These are phyloP conservation scores for Fusarium zealandicum DNA, from an alignment of 2,329 filamentous ascomycete species.

Conservation along the genomic window DNA sequence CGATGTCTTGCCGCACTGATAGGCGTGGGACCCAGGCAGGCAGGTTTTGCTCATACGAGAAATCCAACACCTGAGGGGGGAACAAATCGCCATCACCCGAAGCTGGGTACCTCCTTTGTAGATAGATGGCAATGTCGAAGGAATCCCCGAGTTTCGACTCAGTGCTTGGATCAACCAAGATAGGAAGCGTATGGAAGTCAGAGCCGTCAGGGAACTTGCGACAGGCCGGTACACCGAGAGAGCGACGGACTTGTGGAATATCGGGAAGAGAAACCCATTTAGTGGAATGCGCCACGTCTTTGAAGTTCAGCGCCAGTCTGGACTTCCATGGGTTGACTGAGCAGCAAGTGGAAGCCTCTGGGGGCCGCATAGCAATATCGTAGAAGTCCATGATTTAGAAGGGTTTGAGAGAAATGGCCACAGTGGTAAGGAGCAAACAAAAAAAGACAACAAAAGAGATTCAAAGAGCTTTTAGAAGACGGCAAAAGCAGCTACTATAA, in stretches of 20 bases:
- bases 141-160: slow-evolving; percentile 62
- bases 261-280: slow-evolving; percentile 61
- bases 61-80: slow-evolving; percentile 53
- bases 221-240: slow-evolving; percentile 55
- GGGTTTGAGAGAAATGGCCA: too few relatives aligned
- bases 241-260: slow-evolving; percentile 55
- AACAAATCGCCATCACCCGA: slow-evolving; percentile 58
- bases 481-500: too few relatives aligned
- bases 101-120: slow-evolving; percentile 60
- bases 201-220: slow-evolving; percentile 64
- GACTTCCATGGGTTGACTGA: slow-evolving; percentile 46
- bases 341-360: slow-evolving; percentile 35
- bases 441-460: too few relatives aligned
- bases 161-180: slow-evolving; percentile 57
- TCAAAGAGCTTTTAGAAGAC: too few relatives aligned
- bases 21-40: slow-evolving; percentile 46
- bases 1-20: slow-evolving; percentile 40
- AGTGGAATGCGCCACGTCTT: slow-evolving; percentile 45
- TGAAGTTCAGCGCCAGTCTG: slow-evolving; percentile 53
- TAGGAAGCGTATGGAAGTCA: slow-evolving; percentile 67
- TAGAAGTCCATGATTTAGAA: slow-evolving; percentile 50
- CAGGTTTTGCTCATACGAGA: slow-evolving; percentile 40
- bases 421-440: too few relatives aligned
- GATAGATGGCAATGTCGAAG: slow-evolving; percentile 69
- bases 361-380: slow-evolving; percentile 51